Evolutionary conservation across 2,329 filamentous ascomycete species (phyloP), one percentile per base, ranked within the genome.

Genomic region (Colletotrichum coccodes): DNA sequence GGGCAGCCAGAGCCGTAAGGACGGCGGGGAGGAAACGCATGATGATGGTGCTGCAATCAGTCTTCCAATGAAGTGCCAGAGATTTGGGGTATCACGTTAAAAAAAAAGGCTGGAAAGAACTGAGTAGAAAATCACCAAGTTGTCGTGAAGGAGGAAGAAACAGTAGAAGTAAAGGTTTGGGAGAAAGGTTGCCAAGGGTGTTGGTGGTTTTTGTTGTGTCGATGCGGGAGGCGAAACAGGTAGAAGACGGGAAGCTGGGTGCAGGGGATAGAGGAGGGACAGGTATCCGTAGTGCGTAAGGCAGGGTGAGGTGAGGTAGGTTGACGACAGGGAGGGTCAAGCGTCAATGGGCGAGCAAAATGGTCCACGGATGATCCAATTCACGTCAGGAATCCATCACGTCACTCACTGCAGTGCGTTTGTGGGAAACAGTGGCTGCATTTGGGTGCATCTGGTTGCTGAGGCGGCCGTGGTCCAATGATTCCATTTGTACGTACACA

Each of bases 1-100:
- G 89, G 46, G 91, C 88, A 77, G 92, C 91, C 67, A 97, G 84
- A 75, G 90, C 89, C 76, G 93, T 85, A 73, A 95, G 82, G 81
- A 94, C 79, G 78, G 90, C 87, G 71, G 87, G 85, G 77, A 94
- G 82, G 81, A 96, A 88, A 86, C 89, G 96, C 95, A 98, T 97
- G 71, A 71, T 89, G 73, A 42, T 53, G 38, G n/a, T 46, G 56
- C 58, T 60, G 54, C 49, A 28, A 44, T 60, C 50, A 58, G 44
- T 62, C 56, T 71, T 70, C 56, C 60, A 60, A 65, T 63, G 30
- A 71, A 71, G 64, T 59, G 69, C 40, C 59, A 68, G 53, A 56
- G 56, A 30, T 60, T 42, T n/a, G 53, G 59, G 69, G 38, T 32
- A 64, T 73, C 47, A 66, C 52, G 11, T 32, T 30, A 50, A 40